phyloP scores from a whole-genome alignment of 1,139 yeast species.

The Zhuliangozyma parablackwelliae region DNA sequence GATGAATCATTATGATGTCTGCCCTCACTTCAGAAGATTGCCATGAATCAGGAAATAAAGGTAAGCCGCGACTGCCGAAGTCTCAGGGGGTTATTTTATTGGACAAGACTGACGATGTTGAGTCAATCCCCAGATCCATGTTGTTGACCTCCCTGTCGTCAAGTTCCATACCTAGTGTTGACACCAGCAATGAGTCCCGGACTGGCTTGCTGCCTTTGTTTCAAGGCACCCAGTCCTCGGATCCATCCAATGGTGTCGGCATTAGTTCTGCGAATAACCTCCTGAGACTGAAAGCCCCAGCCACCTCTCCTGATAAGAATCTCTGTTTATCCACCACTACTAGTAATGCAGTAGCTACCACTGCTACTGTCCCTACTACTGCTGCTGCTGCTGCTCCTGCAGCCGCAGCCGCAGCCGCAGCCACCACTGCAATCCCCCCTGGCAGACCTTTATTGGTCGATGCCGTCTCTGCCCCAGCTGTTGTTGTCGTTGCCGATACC shows the following conservation, averaged over 20 bases:
- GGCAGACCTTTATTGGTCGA: background rate
- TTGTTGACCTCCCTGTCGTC: too few species aligned
- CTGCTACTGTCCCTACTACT: background rate
- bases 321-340: constrained; percentile 1
- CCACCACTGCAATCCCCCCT: background rate
- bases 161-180: too few species aligned
- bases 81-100: constrained; percentile 27
- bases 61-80: constrained; percentile 43
- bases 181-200: too few species aligned
- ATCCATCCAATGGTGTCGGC: background rate
- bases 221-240: background rate
- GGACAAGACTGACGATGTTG: too few species aligned
- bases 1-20: constrained; percentile 13
- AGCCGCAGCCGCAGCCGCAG: background rate
- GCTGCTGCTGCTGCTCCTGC: too few species aligned
- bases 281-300: constrained; percentile 7
- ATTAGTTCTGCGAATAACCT: constrained; percentile 4
- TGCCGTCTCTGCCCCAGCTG: background rate
- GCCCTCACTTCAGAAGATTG: constrained; percentile 26
- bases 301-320: constrained; percentile 5
- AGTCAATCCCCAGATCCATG: too few species aligned
- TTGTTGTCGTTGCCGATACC: background rate
- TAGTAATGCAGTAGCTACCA: background rate
- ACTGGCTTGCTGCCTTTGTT: too few species aligned
- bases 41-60: constrained; percentile 30